Conservation (phyloP, 257 asterid species). For the Petrea volubilis region DNA sequence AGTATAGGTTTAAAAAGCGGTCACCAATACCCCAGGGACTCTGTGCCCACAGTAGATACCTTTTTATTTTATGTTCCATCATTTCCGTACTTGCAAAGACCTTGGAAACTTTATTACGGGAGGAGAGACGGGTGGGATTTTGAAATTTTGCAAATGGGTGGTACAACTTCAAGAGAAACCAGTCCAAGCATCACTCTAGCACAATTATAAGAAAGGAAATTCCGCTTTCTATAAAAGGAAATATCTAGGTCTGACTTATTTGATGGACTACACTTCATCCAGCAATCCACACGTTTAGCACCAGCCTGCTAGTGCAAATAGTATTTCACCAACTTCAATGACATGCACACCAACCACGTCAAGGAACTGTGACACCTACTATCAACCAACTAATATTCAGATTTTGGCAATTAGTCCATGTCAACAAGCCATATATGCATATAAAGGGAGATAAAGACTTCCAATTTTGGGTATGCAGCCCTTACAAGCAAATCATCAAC, state of each 20-base stretch:
- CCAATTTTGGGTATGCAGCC: not conserved
- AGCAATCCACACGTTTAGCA: not conserved
- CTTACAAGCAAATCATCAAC: too few species aligned
- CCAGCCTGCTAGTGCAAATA: not conserved
- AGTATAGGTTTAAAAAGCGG: not conserved
- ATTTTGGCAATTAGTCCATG: not conserved
- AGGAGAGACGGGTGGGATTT: not conserved
- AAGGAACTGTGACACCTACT: not conserved
- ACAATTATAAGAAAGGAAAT: not conserved
- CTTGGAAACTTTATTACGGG: too few species aligned
- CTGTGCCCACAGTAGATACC: not conserved
- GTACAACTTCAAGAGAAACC: not conserved
- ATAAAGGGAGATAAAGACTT: not conserved
- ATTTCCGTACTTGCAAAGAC: not conserved
- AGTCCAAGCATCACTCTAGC: not conserved
- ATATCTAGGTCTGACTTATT: not conserved
- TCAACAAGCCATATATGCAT: not conserved
- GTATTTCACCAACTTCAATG: not conserved
- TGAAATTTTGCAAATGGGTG: not conserved
- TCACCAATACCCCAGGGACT: not conserved
- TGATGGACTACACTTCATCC: not conserved
- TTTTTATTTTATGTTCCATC: not conserved
- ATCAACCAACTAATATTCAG: not conserved
- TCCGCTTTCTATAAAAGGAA: not conserved
- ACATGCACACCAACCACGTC: not conserved